These are phyloP conservation scores for Entophlyctis helioformis DNA, from an alignment of 192 early-diverging fungal species.

Conservation along the genomic window DNA sequence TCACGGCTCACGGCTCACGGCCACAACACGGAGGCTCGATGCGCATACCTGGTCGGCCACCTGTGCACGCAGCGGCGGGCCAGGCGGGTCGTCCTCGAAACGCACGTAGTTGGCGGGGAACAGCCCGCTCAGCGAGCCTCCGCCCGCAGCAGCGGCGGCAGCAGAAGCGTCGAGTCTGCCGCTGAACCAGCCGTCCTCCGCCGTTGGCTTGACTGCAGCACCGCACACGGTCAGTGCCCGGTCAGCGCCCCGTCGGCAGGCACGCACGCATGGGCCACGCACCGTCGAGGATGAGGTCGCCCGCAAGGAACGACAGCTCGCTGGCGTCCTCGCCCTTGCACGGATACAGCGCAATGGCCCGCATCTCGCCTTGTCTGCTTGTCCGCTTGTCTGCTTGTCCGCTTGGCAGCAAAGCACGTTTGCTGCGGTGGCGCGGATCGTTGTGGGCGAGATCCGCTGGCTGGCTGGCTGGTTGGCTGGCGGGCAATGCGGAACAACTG, in stretches of 20 bases:
- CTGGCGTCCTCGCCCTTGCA: constrained; percentile 6
- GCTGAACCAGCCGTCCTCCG: constrained; percentile 9
- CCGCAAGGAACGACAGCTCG: constrained; percentile 7
- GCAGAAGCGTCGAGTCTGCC: constrained; percentile 3
- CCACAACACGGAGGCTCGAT: neutral
- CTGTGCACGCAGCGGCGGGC: neutral
- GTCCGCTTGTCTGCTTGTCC: too few relatives aligned
- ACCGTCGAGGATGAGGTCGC: constrained; percentile 9
- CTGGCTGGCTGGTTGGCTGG: too few relatives aligned
- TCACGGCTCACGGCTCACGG: neutral
- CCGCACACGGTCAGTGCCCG: too few relatives aligned
- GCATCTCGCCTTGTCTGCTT: too few relatives aligned
- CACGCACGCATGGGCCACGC: neutral
- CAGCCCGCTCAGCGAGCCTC: constrained; percentile 1
- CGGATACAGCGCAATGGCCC: constrained; percentile 6
- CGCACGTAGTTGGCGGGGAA: constrained; percentile 15
- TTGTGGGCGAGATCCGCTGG: too few relatives aligned
- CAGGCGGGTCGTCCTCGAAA: neutral
- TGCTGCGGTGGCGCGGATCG: too few relatives aligned
- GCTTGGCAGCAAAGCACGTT: too few relatives aligned
- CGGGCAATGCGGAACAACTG: too few relatives aligned
- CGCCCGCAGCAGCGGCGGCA: too few relatives aligned
- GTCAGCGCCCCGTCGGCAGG: too few relatives aligned
- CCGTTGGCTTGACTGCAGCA: constrained; percentile 3
- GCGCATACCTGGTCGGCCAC: neutral